These are phyloP conservation scores for Diversispora eburnea DNA, from an alignment of 192 early-diverging fungal species.

Conservation along the genomic window DNA sequence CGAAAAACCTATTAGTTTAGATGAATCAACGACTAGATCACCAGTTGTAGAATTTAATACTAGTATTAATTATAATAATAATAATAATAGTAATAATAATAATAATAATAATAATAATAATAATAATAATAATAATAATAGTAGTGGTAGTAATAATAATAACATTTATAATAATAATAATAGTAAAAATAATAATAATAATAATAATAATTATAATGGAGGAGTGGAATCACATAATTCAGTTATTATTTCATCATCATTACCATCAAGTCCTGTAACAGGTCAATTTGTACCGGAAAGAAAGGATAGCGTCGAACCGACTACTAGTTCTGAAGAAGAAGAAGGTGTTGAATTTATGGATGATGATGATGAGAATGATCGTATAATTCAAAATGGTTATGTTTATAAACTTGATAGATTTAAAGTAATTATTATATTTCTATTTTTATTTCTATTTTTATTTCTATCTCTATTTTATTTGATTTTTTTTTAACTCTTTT, in stretches of 20 bases:
- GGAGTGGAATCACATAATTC: neutral
- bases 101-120: no score
- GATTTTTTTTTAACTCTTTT: constrained; percentile 20
- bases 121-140: no score
- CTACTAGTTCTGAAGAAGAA: constrained; percentile 23
- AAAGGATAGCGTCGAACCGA: constrained; percentile 21
- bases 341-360: neutral
- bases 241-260: constrained; percentile 1
- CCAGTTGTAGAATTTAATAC: no score
- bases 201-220: no score
- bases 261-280: constrained; percentile 16
- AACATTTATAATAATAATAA: no score
- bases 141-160: no score
- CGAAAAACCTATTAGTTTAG: no score
- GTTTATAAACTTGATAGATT: constrained; percentile 50
- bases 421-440: constrained; percentile 38
- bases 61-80: no score
- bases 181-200: no score
- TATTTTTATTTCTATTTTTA: neutral
- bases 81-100: no score
- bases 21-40: no score
- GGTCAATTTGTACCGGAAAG: constrained; percentile 15
- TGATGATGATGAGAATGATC: neutral
- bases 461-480: neutral
- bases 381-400: constrained; percentile 45